Conservation (phyloP, 2,329 filamentous ascomycete genomes). For the Cercospora sesami region DNA sequence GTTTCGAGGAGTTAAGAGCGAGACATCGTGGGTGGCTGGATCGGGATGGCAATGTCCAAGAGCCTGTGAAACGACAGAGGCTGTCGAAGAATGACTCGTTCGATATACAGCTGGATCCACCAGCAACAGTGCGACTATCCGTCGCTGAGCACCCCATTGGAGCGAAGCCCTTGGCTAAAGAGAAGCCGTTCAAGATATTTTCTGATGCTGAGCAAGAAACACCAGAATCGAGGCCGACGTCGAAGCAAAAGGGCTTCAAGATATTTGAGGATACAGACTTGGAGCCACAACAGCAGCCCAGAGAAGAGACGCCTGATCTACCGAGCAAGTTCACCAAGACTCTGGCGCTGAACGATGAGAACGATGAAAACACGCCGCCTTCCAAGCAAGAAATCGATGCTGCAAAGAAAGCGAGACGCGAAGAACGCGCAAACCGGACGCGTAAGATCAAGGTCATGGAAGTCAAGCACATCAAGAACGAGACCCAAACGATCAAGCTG, state of each 20-base stretch:
- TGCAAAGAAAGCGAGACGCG: conserved; percentile 49
- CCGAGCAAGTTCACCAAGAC: conserved; percentile 33
- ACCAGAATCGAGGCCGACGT: conserved; percentile 17
- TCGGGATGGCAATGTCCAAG: conserved; percentile 52
- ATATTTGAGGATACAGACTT: conserved; percentile 37
- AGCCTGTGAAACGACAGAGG: conserved; percentile 23
- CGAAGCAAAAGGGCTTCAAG: conserved; percentile 37
- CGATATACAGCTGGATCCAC: conserved; percentile 25
- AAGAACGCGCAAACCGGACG: conserved; percentile 53
- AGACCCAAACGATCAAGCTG: conserved; percentile 92
- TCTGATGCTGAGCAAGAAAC: conserved; percentile 14
- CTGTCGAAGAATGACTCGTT: conserved; percentile 23
- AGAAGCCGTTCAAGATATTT: conserved; percentile 16
- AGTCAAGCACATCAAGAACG: conserved; percentile 66
- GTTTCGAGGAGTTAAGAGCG: conserved; percentile 90
- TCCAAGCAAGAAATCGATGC: conserved; percentile 42
- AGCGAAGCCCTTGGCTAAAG: background rate
- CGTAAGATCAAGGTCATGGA: conserved; percentile 74
- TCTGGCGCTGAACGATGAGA: conserved; percentile 43
- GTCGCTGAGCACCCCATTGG: background rate
- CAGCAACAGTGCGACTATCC: conserved; percentile 3
- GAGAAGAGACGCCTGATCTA: conserved; percentile 23
- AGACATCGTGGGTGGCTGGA: conserved; percentile 67
- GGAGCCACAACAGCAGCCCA: conserved; percentile 16
- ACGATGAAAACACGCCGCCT: conserved; percentile 52